A percentile compares a stretch with the other conserved stretches of the same genome.
These are phyloP conservation scores for Usnea hakonensis DNA, from an alignment of 495 filamentous ascomycete species.

Conservation along the genomic window DNA sequence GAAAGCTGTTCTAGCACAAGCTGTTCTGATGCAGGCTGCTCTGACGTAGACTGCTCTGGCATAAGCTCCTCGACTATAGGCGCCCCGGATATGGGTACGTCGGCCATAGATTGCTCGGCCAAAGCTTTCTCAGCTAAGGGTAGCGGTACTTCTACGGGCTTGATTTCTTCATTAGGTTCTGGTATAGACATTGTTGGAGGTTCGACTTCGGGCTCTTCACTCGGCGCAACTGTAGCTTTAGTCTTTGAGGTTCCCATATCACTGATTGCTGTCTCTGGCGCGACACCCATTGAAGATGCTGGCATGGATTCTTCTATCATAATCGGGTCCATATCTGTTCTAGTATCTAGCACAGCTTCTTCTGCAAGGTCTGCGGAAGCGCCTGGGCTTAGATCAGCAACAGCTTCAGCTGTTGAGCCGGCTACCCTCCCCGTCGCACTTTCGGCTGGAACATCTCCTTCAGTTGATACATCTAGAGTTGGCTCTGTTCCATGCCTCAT, in stretches of 20 bases:
- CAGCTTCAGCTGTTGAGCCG: not conserved
- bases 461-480: not conserved
- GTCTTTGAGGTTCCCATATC: not conserved
- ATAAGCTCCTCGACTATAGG: not conserved
- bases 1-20: not conserved
- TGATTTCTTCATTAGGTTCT: not conserved
- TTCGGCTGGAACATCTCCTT: not conserved
- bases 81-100: not conserved
- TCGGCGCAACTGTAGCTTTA: not conserved
- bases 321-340: not conserved
- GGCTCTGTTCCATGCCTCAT: not conserved
- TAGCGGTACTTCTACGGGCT: too few relatives aligned
- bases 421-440: not conserved
- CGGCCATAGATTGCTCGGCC: not conserved
- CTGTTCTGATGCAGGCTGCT: not conserved
- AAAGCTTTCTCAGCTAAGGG: not conserved
- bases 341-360: not conserved
- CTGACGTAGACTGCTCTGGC: not conserved
- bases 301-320: not conserved
- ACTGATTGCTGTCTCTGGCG: not conserved
- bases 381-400: not conserved
- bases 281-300: not conserved
- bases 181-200: not conserved
- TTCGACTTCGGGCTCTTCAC: not conserved
- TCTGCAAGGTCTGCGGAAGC: not conserved